phyloP scores from a whole-genome alignment of 106 monocot species.

The Agapanthus africanus region DNA sequence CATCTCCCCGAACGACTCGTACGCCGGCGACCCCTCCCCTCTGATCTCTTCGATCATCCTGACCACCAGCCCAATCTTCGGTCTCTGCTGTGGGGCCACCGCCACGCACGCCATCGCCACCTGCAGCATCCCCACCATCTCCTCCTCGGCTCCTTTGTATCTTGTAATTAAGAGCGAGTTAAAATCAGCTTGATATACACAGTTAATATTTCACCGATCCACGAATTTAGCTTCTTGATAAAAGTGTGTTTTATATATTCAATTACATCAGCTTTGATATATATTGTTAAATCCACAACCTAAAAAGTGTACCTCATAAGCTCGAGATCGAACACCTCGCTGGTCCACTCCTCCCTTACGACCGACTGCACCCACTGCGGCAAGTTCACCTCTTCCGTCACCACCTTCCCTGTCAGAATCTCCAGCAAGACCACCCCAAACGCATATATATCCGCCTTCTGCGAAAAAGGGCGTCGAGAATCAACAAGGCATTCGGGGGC shows the following conservation, averaged over 20 bases:
- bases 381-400: conserved; percentile 23
- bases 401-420: conserved; percentile 68
- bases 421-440: conserved; percentile 83
- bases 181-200: too few species aligned
- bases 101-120: conserved; percentile 68
- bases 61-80: conserved; percentile 46
- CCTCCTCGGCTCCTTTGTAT: conserved; percentile 89
- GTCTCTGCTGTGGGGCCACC: conserved; percentile 44
- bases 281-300: conserved; percentile 32
- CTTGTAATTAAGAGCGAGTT: too few species aligned
- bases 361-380: conserved; percentile 91
- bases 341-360: conserved; percentile 95
- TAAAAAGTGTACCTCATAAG: conserved; percentile 77
- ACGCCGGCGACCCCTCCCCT: conserved; percentile 41
- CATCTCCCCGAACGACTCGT: conserved; percentile 61
- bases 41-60: conserved; percentile 52
- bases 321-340: conserved; percentile 96
- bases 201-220: too few species aligned
- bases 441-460: conserved; percentile 66
- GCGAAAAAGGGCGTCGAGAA: conserved; percentile 28
- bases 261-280: conserved; percentile 24
- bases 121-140: conserved; percentile 85
- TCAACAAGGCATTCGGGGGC: conserved; percentile 45
- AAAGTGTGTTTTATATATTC: too few species aligned
- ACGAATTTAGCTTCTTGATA: too few species aligned